phyloP scores from a whole-genome alignment of 2,329 filamentous ascomycete genomes.

The Huntiella abstrusa region DNA sequence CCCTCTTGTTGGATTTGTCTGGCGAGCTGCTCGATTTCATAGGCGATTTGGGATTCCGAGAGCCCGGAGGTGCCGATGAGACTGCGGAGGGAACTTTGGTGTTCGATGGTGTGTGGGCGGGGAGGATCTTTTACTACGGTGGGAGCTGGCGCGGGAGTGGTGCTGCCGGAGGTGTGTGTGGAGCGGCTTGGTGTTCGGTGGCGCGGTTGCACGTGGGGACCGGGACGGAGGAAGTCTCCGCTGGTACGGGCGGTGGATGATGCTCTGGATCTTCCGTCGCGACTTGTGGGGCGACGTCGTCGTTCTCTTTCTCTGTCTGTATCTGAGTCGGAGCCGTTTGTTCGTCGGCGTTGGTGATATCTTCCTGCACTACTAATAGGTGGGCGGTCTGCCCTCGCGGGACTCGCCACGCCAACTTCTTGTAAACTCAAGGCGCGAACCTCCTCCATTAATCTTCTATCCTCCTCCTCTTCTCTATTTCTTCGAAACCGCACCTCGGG shows the following conservation, averaged over 20 bases:
- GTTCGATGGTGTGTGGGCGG: constrained; percentile 46
- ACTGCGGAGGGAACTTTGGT: constrained; percentile 75
- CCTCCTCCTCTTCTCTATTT: constrained; percentile 29
- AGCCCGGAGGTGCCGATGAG: constrained; percentile 64
- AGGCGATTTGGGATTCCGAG: constrained; percentile 60
- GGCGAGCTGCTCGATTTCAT: constrained; percentile 78
- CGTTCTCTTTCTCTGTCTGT: constrained; percentile 11
- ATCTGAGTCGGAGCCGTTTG: constrained; percentile 8
- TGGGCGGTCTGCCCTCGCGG: constrained; percentile 12
- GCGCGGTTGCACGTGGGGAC: constrained; percentile 12
- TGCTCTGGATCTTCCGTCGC: constrained; percentile 12
- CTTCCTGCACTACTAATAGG: constrained; percentile 1
- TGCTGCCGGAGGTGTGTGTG: neutral
- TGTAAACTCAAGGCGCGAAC: constrained; percentile 56
- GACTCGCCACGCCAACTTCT: constrained; percentile 35
- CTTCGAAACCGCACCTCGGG: constrained; percentile 30
- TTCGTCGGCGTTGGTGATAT: constrained; percentile 7
- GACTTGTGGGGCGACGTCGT: constrained; percentile 14
- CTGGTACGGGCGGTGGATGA: constrained; percentile 11
- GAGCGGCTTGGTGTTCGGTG: constrained; percentile 2
- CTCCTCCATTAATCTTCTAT: constrained; percentile 50
- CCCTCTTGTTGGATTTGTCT: constrained; percentile 79
- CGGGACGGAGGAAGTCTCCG: constrained; percentile 22
- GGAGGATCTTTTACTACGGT: constrained; percentile 13
- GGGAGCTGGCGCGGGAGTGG: neutral